Conservation (phyloP, 163 green algal species). For the Scenedesmus sp. region DNA sequence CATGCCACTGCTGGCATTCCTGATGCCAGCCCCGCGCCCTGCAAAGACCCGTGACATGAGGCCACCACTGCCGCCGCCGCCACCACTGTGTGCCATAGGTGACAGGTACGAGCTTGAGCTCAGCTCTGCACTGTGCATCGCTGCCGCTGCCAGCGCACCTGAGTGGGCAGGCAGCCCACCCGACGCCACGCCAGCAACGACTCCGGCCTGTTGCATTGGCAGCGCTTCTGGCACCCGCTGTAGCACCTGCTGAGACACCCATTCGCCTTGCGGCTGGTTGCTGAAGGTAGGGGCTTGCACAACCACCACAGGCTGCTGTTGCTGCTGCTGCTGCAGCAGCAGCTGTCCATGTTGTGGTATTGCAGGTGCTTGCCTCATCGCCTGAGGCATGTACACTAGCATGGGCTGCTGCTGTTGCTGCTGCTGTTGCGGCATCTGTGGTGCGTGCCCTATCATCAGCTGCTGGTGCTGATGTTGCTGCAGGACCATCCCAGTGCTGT, state of each 20-base stretch:
- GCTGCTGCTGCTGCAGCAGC: background rate
- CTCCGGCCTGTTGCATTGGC: background rate
- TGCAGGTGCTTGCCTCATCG: background rate
- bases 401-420: background rate
- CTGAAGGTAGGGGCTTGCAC: background rate
- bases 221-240: background rate
- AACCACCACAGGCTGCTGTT: background rate
- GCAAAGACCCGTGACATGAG: background rate
- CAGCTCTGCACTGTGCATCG: background rate
- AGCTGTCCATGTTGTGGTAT: background rate
- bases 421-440: background rate
- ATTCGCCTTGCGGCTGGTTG: background rate
- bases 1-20: background rate
- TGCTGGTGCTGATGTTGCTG: conserved; percentile 7
- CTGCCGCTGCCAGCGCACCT: background rate
- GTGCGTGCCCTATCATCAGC: background rate
- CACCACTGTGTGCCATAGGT: background rate
- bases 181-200: background rate
- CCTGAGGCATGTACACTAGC: background rate
- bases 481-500: background rate
- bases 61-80: background rate
- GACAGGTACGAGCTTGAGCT: background rate
- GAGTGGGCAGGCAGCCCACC: background rate
- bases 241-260: background rate
- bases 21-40: background rate